Percentiles rank a stretch among this genome's conserved stretches.
phyloP scores from a whole-genome alignment of 306 rosid species.

The Trichosanthes truncata region DNA sequence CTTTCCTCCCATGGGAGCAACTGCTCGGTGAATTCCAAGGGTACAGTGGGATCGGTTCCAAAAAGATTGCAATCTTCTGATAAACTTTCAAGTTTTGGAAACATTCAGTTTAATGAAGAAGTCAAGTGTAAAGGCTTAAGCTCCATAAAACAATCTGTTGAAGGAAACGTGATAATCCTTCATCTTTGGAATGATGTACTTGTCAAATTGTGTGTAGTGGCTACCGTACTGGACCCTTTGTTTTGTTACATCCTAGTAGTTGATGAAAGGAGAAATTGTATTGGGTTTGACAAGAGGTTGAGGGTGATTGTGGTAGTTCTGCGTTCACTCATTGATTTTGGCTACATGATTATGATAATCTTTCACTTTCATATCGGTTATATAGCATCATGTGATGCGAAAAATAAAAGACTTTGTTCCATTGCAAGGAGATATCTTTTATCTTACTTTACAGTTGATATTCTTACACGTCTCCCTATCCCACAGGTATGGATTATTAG shows the following conservation, averaged over 20 bases:
- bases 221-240: constrained; percentile 10
- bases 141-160: not conserved
- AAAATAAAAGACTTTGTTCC: not conserved
- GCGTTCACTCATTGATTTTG: constrained; percentile 11
- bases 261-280: not conserved
- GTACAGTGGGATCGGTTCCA: not conserved
- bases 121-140: not conserved
- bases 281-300: constrained; percentile 2
- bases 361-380: not conserved
- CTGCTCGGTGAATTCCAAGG: not conserved
- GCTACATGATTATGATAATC: not conserved
- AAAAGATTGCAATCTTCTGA: not conserved
- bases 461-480: constrained; percentile 15
- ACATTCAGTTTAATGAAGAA: not conserved
- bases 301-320: not conserved
- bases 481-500: constrained; percentile 10
- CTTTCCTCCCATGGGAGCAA: not conserved
- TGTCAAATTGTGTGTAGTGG: not conserved
- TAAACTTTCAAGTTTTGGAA: not conserved
- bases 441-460: not conserved
- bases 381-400: not conserved
- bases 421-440: not conserved
- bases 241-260: not conserved
- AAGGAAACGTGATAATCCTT: not conserved
- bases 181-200: constrained; percentile 3